phyloP scores from a whole-genome alignment of 139 green algal genomes.

The Chlorella sorokiniana region DNA sequence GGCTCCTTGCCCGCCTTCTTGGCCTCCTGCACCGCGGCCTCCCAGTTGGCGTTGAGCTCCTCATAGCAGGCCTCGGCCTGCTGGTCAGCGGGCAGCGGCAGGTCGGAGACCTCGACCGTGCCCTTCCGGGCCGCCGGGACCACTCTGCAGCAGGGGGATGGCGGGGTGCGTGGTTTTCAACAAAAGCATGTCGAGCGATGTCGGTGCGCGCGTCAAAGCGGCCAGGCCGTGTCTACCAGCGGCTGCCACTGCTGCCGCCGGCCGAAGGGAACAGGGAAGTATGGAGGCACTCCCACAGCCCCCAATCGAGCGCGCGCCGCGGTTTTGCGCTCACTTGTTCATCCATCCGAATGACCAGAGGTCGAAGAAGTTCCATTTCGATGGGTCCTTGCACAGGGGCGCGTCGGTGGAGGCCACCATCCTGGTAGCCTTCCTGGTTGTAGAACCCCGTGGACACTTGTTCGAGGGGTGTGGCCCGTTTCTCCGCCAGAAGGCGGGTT shows the following conservation, averaged over 20 bases:
- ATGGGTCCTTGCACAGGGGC: conserved; percentile 7
- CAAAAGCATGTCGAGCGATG: background rate
- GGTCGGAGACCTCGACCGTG: conserved; percentile 44
- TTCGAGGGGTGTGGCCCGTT: background rate
- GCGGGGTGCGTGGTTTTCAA: background rate
- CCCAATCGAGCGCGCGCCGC: background rate
- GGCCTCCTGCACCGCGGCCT: conserved; percentile 9
- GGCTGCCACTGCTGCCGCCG: too few species aligned
- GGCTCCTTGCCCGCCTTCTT: conserved; percentile 25
- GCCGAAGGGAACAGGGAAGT: background rate
- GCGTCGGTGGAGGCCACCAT: background rate
- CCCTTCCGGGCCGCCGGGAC: conserved; percentile 24
- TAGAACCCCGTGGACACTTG: background rate
- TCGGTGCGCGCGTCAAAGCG: background rate
- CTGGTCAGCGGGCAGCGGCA: conserved; percentile 57
- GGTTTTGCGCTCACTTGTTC: background rate
- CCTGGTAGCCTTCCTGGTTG: background rate
- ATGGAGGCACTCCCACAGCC: background rate
- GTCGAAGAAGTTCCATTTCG: conserved; percentile 27
- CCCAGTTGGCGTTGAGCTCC: conserved; percentile 48
- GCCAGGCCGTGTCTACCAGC: background rate
- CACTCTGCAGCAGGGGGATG: background rate
- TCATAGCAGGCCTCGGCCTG: conserved; percentile 41
- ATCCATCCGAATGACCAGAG: conserved; percentile 20
- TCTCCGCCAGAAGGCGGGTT: too few species aligned